A percentile compares a stretch with the other conserved stretches of the same genome.
Conservation (phyloP, 345 rosid species). For the Diplotaxis tenuifolia region DNA sequence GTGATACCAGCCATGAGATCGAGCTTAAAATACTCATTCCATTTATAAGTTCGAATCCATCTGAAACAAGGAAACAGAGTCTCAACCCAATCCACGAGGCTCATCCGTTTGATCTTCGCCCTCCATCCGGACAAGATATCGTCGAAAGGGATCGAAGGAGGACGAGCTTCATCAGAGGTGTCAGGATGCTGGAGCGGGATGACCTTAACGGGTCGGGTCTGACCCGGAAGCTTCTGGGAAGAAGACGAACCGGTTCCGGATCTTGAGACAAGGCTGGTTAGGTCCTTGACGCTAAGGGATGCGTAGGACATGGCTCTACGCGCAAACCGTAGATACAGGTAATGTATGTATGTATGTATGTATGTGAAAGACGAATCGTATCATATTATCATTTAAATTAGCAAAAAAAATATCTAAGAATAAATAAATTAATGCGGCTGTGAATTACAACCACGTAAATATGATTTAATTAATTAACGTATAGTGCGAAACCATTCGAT, state of each 20-base stretch:
- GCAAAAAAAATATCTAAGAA: too few species aligned
- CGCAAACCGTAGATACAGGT: not conserved
- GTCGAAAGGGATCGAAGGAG: constrained; percentile 35
- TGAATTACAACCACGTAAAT: not conserved
- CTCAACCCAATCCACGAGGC: constrained; percentile 60
- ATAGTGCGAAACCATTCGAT: not conserved
- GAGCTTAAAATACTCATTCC: constrained; percentile 73
- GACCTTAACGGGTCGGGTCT: constrained; percentile 62
- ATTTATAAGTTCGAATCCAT: constrained; percentile 79
- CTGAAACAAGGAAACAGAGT: constrained; percentile 70
- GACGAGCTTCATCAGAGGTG: constrained; percentile 32
- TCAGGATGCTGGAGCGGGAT: constrained; percentile 78
- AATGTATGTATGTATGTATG: too few species aligned
- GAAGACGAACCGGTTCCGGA: constrained; percentile 39
- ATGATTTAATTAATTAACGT: not conserved
- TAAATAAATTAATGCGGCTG: not conserved
- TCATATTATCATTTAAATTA: too few species aligned
- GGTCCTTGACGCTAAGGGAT: constrained; percentile 43
- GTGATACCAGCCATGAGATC: constrained; percentile 96
- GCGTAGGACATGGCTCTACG: constrained; percentile 37
- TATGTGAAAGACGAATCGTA: too few species aligned
- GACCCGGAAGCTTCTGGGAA: constrained; percentile 20
- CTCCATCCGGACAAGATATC: constrained; percentile 46
- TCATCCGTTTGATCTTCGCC: constrained; percentile 51
- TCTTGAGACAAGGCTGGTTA: constrained; percentile 31